Evolutionary conservation across 164 flowering plant genomes (phyloP).

Genomic region (Santalum album): DNA sequence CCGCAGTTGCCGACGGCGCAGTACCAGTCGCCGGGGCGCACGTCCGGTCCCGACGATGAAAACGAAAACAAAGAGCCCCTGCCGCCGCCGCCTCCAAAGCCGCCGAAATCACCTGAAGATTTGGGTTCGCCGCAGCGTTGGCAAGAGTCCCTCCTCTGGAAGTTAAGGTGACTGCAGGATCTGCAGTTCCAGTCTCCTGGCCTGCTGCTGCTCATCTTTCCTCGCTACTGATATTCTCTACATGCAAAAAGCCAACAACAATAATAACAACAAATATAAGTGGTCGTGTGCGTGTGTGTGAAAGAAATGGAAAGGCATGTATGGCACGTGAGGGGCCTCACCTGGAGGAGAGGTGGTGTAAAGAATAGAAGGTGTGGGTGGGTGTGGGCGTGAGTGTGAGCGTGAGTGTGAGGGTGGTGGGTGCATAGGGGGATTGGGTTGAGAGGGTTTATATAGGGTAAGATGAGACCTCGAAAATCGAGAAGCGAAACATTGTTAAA

Average conservation of each 20-base stretch:
- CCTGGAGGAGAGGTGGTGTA: background rate
- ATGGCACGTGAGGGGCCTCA: background rate
- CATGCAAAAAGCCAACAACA: too few species aligned
- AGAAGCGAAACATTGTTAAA: too few species aligned
- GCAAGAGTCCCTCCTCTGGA: conserved; percentile 64
- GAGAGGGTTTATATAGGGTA: conserved; percentile 17
- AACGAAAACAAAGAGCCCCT: conserved; percentile 19
- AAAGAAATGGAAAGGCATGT: background rate
- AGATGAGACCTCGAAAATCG: conserved; percentile 19
- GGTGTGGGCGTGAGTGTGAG: background rate
- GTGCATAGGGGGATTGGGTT: background rate
- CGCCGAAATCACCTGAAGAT: conserved; percentile 15
- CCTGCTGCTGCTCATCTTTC: conserved; percentile 31
- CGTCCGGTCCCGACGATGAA: conserved; percentile 27
- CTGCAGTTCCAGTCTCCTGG: conserved; percentile 82
- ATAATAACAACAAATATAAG: too few species aligned
- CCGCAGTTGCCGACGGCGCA: conserved; percentile 34
- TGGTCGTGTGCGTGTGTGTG: too few species aligned
- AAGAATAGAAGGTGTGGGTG: conserved; percentile 2
- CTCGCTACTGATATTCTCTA: too few species aligned
- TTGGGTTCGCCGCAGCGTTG: conserved; percentile 53
- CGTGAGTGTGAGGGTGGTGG: background rate
- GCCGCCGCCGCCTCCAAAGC: conserved; percentile 14
- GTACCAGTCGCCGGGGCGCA: conserved; percentile 51
- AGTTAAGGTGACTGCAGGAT: conserved; percentile 61